Base-by-base conservation (phyloP, 345 rosid species). In the Gossypium anomalum region DNA sequence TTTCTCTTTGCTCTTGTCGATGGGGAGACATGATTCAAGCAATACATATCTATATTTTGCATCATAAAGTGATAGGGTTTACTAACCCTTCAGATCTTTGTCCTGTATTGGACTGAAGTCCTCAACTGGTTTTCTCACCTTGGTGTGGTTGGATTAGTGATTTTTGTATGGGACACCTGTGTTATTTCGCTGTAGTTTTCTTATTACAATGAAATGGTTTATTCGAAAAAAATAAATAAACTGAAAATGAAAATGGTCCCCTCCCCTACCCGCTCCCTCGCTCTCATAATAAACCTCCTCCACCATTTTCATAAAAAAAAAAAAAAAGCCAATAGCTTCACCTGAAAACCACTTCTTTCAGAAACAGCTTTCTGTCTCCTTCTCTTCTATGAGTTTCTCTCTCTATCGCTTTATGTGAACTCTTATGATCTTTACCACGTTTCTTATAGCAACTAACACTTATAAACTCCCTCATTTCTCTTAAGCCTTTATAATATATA, bases 281-380 rank as follows among this genome's bases (percentile, higher is more conserved):
- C 41, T 5, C 41, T 20, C 16, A 74, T 2, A 10, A 45, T 34
- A 34, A 34, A 34, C 41, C 10, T 9, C 66, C 19, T 49, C 63
- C 72, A 23, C 19, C 29, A 34, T 38, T 58, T 70, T 76, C 65
- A 57, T 25, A 5, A 34, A 34, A 34, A 29, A 29, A 14, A 49
- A 20, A 53, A 62, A 34, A 34, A 34, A 5, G 41, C 64, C 75
- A 20, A 73, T 76, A 62, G 65, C 74, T 66, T 63, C 80, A 45
- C 71, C 80, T 65, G 76, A 63, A 82, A 76, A 78, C 80, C 75
- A n/a, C 13, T 9, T 34, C 41, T 34, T 34, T 34, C 41, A 34
- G 41, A 34, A 34, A 5, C 41, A 5, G 41, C 41, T 34, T 7
- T 49, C 53, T 3, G 53, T 51, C 4, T 16, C 16, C 44, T 8